Evolutionary conservation across 345 rosid species (phyloP).

Genomic region (Eucalyptus decipiens): DNA sequence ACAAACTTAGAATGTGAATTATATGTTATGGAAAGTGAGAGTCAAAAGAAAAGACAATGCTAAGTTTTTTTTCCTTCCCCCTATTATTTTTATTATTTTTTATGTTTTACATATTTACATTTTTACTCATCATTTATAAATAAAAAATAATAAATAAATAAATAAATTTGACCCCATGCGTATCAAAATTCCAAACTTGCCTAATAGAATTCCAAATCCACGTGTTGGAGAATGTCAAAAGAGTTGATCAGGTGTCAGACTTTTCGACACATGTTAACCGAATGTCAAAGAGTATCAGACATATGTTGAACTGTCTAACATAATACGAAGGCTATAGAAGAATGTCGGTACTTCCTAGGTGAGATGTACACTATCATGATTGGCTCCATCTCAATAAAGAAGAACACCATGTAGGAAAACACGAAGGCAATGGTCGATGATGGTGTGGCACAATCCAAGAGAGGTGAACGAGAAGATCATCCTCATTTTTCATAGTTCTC

Average conservation of each 20-base stretch:
- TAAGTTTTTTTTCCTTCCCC: too few species aligned
- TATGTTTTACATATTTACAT: too few species aligned
- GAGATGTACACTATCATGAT: neutral
- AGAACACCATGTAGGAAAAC: neutral
- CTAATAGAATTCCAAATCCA: rapidly evolving
- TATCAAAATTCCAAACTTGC: too few species aligned
- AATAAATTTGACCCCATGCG: rapidly evolving
- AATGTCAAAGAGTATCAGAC: rapidly evolving
- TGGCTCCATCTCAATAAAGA: neutral
- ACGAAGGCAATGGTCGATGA: constrained; percentile 33
- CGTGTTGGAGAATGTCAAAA: neutral
- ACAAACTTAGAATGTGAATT: too few species aligned
- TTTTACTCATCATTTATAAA: too few species aligned
- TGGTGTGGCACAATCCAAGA: constrained; percentile 32
- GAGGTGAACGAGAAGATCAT: constrained; percentile 35
- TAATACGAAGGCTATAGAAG: rapidly evolving
- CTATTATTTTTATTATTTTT: too few species aligned
- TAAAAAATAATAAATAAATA: rapidly evolving
- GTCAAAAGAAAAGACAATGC: too few species aligned
- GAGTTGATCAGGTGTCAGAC: too few species aligned
- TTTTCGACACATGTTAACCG: too few species aligned
- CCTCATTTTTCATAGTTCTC: neutral
- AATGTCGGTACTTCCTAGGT: too few species aligned
- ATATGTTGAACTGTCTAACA: neutral
- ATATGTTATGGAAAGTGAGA: too few species aligned